phyloP scores from a whole-genome alignment of 2,329 filamentous ascomycete species.

The Fusarium sp. region DNA sequence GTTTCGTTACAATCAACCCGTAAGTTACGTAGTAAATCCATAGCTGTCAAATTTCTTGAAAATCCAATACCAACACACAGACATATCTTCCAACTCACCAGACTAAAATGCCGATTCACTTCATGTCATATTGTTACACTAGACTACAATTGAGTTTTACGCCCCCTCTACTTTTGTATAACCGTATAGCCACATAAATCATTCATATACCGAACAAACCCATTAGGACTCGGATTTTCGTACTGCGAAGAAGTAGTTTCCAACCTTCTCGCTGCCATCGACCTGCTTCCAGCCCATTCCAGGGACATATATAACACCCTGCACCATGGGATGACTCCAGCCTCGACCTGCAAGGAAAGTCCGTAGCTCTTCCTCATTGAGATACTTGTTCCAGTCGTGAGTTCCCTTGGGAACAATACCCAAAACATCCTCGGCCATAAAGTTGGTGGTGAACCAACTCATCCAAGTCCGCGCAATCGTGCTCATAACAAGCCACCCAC shows the following conservation, averaged over 20 bases:
- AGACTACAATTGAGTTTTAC: conserved; percentile 29
- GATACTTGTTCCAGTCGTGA: conserved; percentile 96
- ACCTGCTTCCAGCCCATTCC: conserved; percentile 91
- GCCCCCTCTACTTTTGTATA: conserved; percentile 7
- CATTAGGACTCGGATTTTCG: conserved; percentile 57
- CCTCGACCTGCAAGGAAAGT: conserved; percentile 64
- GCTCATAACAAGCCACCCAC: conserved; percentile 92
- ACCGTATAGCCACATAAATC: conserved; percentile 19
- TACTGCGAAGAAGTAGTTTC: conserved; percentile 97
- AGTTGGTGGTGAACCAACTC: conserved; percentile 92
- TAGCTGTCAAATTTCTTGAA: neutral
- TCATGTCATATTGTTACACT: conserved; percentile 26
- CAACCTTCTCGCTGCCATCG: conserved; percentile 82
- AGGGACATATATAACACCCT: conserved; percentile 92
- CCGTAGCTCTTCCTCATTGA: conserved; percentile 84
- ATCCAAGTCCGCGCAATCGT: conserved; percentile 92
- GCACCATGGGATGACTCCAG: conserved; percentile 73
- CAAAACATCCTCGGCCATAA: conserved; percentile 89
- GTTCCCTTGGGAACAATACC: conserved; percentile 92
- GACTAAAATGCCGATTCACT: neutral
- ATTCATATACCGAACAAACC: conserved; percentile 10
- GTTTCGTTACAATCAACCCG: neutral
- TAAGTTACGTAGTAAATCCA: too few species aligned
- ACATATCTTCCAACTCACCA: neutral
- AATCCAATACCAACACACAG: neutral